Evolutionary conservation across 73 alveolate genomes (phyloP).

Genomic region (Symbiodinium pilosum): DNA sequence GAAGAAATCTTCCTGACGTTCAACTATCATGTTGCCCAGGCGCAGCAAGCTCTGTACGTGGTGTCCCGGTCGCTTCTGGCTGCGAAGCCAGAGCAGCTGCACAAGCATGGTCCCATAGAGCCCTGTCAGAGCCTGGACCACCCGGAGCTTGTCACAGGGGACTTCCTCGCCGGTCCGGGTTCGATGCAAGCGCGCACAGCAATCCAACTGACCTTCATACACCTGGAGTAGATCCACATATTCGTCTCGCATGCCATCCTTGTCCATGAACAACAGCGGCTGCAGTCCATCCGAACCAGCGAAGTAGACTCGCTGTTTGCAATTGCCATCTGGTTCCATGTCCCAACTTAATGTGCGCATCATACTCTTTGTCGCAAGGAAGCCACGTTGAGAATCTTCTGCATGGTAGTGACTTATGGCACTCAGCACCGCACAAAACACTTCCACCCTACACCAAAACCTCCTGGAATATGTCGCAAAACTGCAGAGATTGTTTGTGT

Average conservation of each 20-base stretch:
- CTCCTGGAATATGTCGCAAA: slow-evolving; percentile 22
- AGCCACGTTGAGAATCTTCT: not conserved
- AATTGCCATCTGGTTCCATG: not conserved
- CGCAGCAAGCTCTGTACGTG: not conserved
- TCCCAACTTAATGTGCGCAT: not conserved
- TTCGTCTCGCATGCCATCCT: slow-evolving; percentile 6
- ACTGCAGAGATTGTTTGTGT: not conserved
- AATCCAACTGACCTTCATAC: not conserved
- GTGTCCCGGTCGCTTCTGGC: not conserved
- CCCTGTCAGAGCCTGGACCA: slow-evolving; percentile 7
- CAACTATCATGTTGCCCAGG: slow-evolving; percentile 20
- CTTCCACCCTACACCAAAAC: slow-evolving; percentile 53
- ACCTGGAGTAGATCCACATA: slow-evolving; percentile 27
- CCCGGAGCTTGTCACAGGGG: slow-evolving; percentile 53
- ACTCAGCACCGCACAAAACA: slow-evolving; percentile 34
- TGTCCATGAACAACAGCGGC: not conserved
- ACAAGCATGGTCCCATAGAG: slow-evolving; percentile 51
- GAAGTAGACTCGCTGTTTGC: not conserved
- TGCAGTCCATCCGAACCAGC: not conserved
- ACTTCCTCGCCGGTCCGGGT: not conserved
- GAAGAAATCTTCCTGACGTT: not conserved
- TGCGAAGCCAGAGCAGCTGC: slow-evolving; percentile 13
- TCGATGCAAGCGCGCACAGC: slow-evolving; percentile 17
- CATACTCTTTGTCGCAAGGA: not conserved
- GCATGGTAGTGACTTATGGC: slow-evolving; percentile 11